Percentiles rank a stretch among this genome's conserved stretches.
phyloP scores from a whole-genome alignment of 352 stramenopile species.

The Globisporangium apiculatum region DNA sequence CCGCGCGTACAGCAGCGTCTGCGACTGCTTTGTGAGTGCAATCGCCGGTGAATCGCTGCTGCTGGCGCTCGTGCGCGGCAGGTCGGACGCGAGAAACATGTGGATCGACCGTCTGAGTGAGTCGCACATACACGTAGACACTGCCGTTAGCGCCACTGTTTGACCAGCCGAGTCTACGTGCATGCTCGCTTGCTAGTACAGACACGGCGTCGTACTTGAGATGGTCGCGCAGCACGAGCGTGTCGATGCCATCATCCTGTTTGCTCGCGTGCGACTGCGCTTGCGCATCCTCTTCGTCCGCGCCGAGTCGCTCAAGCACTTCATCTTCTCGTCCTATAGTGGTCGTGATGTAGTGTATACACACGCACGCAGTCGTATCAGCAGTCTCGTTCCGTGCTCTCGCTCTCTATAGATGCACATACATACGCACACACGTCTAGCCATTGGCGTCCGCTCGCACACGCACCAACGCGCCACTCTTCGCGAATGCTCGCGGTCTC shows the following conservation, averaged over 20 bases:
- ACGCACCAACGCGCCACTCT: slow-evolving; percentile 32
- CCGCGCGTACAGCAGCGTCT: slow-evolving; percentile 29
- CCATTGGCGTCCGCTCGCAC: neutral
- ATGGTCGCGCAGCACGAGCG: slow-evolving; percentile 12
- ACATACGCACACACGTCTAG: neutral
- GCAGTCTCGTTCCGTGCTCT: too few relatives aligned
- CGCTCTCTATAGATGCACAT: too few relatives aligned
- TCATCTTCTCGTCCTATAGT: slow-evolving; percentile 17
- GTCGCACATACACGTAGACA: too few relatives aligned
- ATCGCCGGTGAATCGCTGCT: neutral
- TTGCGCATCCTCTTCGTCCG: neutral
- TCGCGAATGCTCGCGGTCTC: slow-evolving; percentile 20
- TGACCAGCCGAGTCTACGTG: too few relatives aligned
- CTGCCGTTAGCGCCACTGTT: too few relatives aligned
- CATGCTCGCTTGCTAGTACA: too few relatives aligned
- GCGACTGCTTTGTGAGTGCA: slow-evolving; percentile 14
- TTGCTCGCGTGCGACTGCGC: neutral
- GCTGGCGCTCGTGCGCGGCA: neutral
- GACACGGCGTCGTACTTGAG: slow-evolving; percentile 10
- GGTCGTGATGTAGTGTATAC: too few relatives aligned
- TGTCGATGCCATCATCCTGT: slow-evolving; percentile 3
- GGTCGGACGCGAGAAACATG: slow-evolving; percentile 16
- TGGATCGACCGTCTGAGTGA: slow-evolving; percentile 12
- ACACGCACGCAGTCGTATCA: too few relatives aligned
- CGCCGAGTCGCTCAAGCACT: slow-evolving; percentile 12